Percentiles rank a stretch among this genome's conserved stretches.
Evolutionary conservation across 345 rosid species (phyloP).

Genomic region (Camelina hispida): DNA sequence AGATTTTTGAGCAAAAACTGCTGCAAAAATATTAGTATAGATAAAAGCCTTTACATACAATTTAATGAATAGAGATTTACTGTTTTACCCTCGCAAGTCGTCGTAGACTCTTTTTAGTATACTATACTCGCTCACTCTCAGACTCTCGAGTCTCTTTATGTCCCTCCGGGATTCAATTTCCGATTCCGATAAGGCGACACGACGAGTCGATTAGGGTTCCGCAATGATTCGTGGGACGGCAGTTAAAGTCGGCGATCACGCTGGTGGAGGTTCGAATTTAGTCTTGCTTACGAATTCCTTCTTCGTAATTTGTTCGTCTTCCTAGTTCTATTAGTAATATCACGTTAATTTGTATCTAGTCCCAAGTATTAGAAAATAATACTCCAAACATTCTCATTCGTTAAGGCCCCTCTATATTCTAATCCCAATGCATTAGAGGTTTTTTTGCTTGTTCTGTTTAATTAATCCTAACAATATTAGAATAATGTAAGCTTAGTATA

Average conservation of each 20-base stretch:
- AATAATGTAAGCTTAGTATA: constrained; percentile 3
- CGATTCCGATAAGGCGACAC: constrained; percentile 28
- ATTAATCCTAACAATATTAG: constrained; percentile 17
- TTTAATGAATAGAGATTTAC: background rate
- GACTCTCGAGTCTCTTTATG: background rate
- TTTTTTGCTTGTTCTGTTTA: constrained; percentile 25
- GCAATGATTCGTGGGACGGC: constrained; percentile 25
- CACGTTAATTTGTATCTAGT: constrained; percentile 1
- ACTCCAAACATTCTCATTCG: constrained; percentile 22
- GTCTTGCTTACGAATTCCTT: constrained; percentile 1
- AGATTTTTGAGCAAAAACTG: no score
- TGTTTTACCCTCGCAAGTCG: constrained; percentile 20
- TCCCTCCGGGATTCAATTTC: constrained; percentile 29
- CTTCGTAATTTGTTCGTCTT: constrained; percentile 6
- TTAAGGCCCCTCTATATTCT: constrained; percentile 13
- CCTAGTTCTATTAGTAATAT: background rate
- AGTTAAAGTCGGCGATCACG: constrained; percentile 3
- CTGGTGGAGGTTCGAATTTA: constrained; percentile 35
- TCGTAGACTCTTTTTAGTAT: no score
- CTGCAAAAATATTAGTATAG: no score
- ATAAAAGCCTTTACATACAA: background rate
- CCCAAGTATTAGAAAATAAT: constrained; percentile 33
- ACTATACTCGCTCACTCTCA: background rate
- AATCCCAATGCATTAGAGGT: constrained; percentile 39
- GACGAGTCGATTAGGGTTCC: constrained; percentile 25